These are phyloP conservation scores for Basipetospora chlamydospora DNA, from an alignment of 2,329 filamentous ascomycete species.

Conservation along the genomic window DNA sequence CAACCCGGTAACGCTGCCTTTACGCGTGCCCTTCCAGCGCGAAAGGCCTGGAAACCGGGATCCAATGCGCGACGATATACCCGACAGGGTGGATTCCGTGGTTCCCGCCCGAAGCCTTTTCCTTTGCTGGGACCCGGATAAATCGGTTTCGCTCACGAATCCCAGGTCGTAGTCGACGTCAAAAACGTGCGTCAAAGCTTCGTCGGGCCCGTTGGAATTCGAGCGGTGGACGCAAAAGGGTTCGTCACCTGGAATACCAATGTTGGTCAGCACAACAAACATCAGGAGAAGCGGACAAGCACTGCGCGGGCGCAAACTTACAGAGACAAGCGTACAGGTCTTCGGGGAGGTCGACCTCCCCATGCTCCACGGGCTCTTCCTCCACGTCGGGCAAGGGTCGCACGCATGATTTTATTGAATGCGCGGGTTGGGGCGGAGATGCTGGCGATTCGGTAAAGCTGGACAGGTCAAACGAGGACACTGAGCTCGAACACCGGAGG, in stretches of 20 bases:
- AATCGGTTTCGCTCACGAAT: slow-evolving; percentile 51
- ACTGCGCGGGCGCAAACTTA: slow-evolving; percentile 30
- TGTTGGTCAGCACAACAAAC: no score
- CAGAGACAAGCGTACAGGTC: slow-evolving; percentile 56
- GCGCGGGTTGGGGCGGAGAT: slow-evolving; percentile 30
- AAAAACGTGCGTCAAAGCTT: slow-evolving; percentile 23
- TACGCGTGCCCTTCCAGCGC: slow-evolving; percentile 30
- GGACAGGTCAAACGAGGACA: slow-evolving; percentile 59
- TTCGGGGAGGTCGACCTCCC: slow-evolving; percentile 39
- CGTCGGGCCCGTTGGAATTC: slow-evolving; percentile 5
- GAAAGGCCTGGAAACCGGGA: slow-evolving; percentile 41
- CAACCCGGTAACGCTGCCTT: slow-evolving; percentile 29
- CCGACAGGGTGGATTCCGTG: slow-evolving; percentile 42
- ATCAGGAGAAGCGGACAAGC: slow-evolving; percentile 2
- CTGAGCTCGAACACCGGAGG: slow-evolving; percentile 55
- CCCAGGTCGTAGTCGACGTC: slow-evolving; percentile 51
- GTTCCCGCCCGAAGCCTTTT: slow-evolving; percentile 33
- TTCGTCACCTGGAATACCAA: slow-evolving; percentile 31
- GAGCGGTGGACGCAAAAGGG: slow-evolving; percentile 16
- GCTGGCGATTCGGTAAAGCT: slow-evolving; percentile 34
- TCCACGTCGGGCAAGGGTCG: slow-evolving; percentile 65
- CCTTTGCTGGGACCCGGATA: slow-evolving; percentile 29
- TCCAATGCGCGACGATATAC: slow-evolving; percentile 50
- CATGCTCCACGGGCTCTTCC: slow-evolving; percentile 64
- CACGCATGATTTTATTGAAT: slow-evolving; percentile 33